Evolutionary conservation across 371 early-diverging fungal species (phyloP).

Genomic region (Haplosporangium sp.): DNA sequence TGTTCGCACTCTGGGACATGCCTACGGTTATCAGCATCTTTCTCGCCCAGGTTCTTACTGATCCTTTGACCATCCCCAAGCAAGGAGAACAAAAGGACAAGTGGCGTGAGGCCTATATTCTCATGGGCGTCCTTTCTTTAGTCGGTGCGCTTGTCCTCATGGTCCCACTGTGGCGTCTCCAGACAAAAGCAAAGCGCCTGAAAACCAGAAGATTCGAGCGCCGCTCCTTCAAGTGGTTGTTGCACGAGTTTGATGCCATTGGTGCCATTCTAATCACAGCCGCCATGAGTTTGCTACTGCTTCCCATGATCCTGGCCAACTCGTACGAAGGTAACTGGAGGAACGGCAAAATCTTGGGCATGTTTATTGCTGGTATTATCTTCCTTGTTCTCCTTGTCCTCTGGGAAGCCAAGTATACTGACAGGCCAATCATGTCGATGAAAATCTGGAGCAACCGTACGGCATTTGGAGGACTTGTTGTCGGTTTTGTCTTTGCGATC

Average conservation of each 20-base stretch:
- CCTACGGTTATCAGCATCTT: slow-evolving; percentile 34
- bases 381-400: slow-evolving; percentile 43
- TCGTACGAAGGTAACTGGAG: slow-evolving; percentile 59
- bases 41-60: slow-evolving; percentile 24
- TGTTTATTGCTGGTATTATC: slow-evolving; percentile 49
- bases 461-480: slow-evolving; percentile 59
- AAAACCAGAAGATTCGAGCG: not conserved
- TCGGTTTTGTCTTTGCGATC: slow-evolving; percentile 56
- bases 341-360: slow-evolving; percentile 42
- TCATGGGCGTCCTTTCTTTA: slow-evolving; percentile 53
- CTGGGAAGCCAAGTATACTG: slow-evolving; percentile 59
- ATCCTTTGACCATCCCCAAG: slow-evolving; percentile 44
- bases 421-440: slow-evolving; percentile 60
- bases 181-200: slow-evolving; percentile 37
- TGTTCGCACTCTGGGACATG: slow-evolving; percentile 46
- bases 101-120: slow-evolving; percentile 57
- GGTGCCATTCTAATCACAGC: slow-evolving; percentile 58
- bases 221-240: slow-evolving; percentile 39
- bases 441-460: slow-evolving; percentile 59
- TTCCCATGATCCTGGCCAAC: slow-evolving; percentile 58
- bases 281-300: slow-evolving; percentile 53
- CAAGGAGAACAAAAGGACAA: slow-evolving; percentile 42
- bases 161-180: slow-evolving; percentile 49
- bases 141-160: slow-evolving; percentile 49
- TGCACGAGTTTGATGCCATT: slow-evolving; percentile 56